phyloP scores from a whole-genome alignment of 352 stramenopile genomes.

The Pythium phragmiticola region DNA sequence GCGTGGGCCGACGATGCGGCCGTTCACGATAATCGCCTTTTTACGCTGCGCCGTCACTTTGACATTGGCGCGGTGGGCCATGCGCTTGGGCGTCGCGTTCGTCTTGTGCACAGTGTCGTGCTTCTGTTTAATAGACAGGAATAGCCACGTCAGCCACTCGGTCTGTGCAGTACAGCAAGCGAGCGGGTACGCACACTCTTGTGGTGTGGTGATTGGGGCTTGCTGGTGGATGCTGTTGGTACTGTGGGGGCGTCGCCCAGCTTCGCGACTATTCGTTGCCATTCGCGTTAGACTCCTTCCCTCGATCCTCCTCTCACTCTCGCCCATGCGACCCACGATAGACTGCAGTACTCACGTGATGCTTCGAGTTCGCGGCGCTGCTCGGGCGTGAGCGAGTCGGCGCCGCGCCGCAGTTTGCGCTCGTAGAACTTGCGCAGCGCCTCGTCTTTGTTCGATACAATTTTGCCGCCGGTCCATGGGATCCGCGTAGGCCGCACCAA shows the following conservation, averaged over 20 bases:
- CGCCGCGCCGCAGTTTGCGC: conserved; percentile 53
- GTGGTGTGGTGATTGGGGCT: conserved; percentile 13
- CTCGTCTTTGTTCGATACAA: conserved; percentile 84
- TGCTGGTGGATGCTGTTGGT: neutral
- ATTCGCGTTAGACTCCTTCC: neutral
- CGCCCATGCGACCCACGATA: no score
- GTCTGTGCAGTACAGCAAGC: no score
- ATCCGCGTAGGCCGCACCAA: conserved; percentile 38
- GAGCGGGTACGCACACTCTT: conserved; percentile 18
- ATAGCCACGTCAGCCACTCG: neutral
- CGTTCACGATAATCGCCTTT: conserved; percentile 55
- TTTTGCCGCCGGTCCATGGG: conserved; percentile 77
- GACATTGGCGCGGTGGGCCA: conserved; percentile 39
- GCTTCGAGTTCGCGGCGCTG: conserved; percentile 51
- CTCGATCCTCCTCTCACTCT: no score
- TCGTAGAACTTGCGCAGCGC: conserved; percentile 85
- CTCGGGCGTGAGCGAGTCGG: conserved; percentile 42
- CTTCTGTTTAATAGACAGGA: conserved; percentile 11
- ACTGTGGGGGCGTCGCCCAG: neutral
- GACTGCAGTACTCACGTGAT: conserved; percentile 33
- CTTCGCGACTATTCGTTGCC: conserved; percentile 24
- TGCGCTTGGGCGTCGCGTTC: conserved; percentile 50
- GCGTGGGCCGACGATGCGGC: conserved; percentile 52
- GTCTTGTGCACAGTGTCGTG: conserved; percentile 30
- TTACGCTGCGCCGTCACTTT: conserved; percentile 41